phyloP scores from a whole-genome alignment of 768 basidiomycete species.

The Coprinellus micaceus region DNA sequence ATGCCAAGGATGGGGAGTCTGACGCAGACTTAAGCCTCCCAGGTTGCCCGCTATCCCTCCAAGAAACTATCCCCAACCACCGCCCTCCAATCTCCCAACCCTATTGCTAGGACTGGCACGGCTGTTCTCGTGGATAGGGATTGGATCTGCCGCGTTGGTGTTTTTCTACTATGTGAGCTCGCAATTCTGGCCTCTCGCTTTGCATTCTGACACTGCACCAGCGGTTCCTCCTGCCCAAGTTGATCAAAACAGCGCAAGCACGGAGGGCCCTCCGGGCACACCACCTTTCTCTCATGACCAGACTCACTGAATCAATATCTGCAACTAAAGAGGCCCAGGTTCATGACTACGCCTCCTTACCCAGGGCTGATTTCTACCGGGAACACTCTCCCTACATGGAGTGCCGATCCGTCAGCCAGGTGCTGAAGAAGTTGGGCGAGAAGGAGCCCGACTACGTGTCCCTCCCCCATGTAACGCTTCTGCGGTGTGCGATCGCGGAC shows the following conservation, averaged over 20 bases:
- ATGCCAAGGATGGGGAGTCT: not conserved
- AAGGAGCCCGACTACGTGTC: conserved; percentile 26
- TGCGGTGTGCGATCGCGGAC: conserved; percentile 62
- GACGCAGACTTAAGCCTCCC: conserved; percentile 22
- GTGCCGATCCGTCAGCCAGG: conserved; percentile 45
- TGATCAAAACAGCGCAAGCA: conserved; percentile 55
- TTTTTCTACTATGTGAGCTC: conserved; percentile 64
- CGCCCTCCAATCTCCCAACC: conserved; percentile 66
- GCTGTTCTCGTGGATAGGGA: conserved; percentile 63
- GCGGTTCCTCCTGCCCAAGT: conserved; percentile 68
- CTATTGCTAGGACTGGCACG: conserved; percentile 60
- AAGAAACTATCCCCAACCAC: conserved; percentile 65
- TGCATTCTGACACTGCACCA: conserved; percentile 24
- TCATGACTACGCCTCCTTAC: conserved; percentile 54
- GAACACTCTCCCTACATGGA: conserved; percentile 43
- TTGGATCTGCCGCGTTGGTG: conserved; percentile 55
- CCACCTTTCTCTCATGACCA: conserved; percentile 52
- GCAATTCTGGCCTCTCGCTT: not conserved
- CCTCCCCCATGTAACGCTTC: conserved; percentile 50
- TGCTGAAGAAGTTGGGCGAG: conserved; percentile 29
- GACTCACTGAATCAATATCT: conserved; percentile 53
- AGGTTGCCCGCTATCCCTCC: conserved; percentile 58
- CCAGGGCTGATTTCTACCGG: conserved; percentile 45
- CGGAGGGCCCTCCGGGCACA: conserved; percentile 59
- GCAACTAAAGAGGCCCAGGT: conserved; percentile 53